Base-by-base conservation (phyloP, 2,329 filamentous ascomycete species). In the Cercospora sp. region DNA sequence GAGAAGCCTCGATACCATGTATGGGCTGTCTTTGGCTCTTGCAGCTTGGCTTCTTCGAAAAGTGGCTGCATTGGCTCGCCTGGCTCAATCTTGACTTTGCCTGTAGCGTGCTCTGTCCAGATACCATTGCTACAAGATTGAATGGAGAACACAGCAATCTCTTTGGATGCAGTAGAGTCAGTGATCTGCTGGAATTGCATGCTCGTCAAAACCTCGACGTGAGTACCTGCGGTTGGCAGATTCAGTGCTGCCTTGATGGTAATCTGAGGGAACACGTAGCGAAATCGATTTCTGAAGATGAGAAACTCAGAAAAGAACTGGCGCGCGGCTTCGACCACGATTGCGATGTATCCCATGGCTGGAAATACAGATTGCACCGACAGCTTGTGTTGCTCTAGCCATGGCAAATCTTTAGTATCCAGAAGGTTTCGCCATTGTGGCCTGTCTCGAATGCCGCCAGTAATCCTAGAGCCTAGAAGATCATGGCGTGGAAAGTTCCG, bases 331-430 rank as follows among this genome's bases (percentile, higher is more conserved):
- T 71, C 69, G 5, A 53, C 53, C 8, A 60, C 65, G 58, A 69
- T 60, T 18, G 67, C 63, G 12, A 69, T 45, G 53, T 67, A 69
- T n/a, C 67, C 69, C 36, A 65, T 55, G n/a, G 58, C 33, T 18
- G 69, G 69, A 31, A 69, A 69, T 4, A 71, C 59, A 33, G 67
- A 58, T 51, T 65, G 60, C 6, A 30, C 58, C 12, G 53, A 39
- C 7, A 70, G 30, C 18, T 58, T 58, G 64, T 80, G 79, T n/a
- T 75, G 75, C 12, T 63, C 59, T 6, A 80, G 51, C 79, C 78
- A 53, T 4, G 48, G 12, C 48, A 53, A n/a, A 30, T 30, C 5
- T 16, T 53, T 53, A 5, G 16, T 6, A 26, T 53, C 48, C 23
- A 53, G 23, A 13, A 53, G 10, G 7, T 53, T 53, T 53, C 48